Percentiles rank a stretch among this genome's conserved stretches.
Evolutionary conservation across 257 asterid species (phyloP).

Genomic region (Primulina huaijiensis): DNA sequence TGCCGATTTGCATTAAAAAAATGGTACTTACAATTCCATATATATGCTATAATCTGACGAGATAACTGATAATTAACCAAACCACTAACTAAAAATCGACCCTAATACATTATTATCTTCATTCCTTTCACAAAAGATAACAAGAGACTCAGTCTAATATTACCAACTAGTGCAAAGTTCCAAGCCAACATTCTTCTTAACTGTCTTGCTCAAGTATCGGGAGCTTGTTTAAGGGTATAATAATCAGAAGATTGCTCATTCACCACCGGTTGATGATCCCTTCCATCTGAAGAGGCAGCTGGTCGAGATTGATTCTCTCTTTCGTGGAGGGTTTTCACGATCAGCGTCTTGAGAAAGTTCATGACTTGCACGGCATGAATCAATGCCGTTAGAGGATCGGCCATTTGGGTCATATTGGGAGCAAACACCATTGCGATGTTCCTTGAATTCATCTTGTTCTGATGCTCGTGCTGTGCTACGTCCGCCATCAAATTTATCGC

Average conservation of each 20-base stretch:
- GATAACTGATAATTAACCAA: conserved; percentile 23
- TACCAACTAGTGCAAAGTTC: conserved; percentile 27
- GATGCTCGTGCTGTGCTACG: conserved; percentile 52
- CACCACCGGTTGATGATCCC: neutral
- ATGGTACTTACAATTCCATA: conserved; percentile 9
- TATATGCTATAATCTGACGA: conserved; percentile 23
- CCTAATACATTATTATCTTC: conserved; percentile 1
- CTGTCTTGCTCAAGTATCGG: conserved; percentile 39
- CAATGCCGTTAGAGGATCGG: conserved; percentile 79
- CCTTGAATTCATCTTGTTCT: conserved; percentile 80
- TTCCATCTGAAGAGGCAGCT: conserved; percentile 18
- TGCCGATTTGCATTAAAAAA: neutral
- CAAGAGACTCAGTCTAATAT: conserved; percentile 2
- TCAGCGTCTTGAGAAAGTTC: conserved; percentile 75
- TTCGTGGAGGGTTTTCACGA: conserved; percentile 45
- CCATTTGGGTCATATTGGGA: conserved; percentile 96
- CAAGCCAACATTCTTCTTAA: conserved; percentile 36
- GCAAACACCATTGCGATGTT: conserved; percentile 94
- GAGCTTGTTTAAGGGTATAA: conserved; percentile 14
- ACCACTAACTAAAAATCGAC: conserved; percentile 18
- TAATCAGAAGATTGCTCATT: conserved; percentile 26
- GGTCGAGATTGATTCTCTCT: conserved; percentile 35
- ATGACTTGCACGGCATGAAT: conserved; percentile 94
- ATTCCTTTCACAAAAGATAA: neutral
- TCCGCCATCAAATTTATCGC: conserved; percentile 79